These are phyloP conservation scores for Phellopilus nigrolimitatus DNA, from an alignment of 1,284 basidiomycete genomes.

Conservation along the genomic window DNA sequence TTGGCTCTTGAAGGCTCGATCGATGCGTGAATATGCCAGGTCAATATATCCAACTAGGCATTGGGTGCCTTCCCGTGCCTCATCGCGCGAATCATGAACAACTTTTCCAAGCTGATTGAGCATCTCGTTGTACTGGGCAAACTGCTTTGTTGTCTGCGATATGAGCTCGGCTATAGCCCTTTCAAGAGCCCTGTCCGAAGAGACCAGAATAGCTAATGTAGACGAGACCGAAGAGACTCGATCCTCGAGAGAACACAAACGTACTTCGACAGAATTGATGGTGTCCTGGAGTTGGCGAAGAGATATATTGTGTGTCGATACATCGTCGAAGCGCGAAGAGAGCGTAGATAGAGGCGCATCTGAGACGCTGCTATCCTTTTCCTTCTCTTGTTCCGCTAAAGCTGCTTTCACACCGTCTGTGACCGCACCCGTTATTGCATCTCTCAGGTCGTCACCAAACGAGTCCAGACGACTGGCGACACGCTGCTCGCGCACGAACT, in stretches of 20 bases:
- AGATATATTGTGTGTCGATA: background rate
- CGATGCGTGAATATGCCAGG: background rate
- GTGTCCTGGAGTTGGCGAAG: background rate
- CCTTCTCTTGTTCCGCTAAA: background rate
- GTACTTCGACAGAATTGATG: background rate
- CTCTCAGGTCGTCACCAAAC: background rate
- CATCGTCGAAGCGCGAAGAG: background rate
- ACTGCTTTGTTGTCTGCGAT: background rate
- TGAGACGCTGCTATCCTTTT: background rate
- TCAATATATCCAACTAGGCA: background rate
- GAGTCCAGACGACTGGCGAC: background rate
- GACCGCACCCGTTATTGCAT: background rate
- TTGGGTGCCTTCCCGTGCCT: constrained; percentile 3
- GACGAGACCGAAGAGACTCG: background rate
- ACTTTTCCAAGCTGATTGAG: background rate
- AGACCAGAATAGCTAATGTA: no score
- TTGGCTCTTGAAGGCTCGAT: background rate
- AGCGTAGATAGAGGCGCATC: background rate
- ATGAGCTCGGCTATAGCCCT: background rate
- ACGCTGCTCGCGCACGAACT: background rate
- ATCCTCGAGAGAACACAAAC: background rate
- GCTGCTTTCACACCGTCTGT: background rate
- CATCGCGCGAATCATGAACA: constrained; percentile 1
- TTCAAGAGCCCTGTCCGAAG: background rate
- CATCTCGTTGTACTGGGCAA: background rate